Evolutionary conservation across 441 rosid genomes (phyloP).

Genomic region (Euphorbia celastroides): DNA sequence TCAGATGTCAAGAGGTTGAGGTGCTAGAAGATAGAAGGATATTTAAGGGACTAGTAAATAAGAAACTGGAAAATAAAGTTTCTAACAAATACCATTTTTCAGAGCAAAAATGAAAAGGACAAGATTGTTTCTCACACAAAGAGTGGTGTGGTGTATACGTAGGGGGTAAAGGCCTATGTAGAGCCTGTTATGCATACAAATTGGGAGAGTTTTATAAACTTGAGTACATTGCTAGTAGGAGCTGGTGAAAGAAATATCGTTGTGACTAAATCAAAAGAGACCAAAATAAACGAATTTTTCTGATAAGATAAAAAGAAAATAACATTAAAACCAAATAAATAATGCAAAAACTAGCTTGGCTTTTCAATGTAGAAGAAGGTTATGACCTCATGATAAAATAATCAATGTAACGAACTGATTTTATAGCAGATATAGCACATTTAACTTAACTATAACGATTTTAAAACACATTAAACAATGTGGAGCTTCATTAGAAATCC

Average conservation of each 20-base stretch:
- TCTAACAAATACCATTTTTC: not conserved
- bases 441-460: not conserved
- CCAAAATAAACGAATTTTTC: not conserved
- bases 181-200: too few relatives aligned
- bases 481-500: not conserved
- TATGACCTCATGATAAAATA: too few relatives aligned
- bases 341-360: not conserved
- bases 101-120: not conserved
- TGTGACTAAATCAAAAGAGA: too few relatives aligned
- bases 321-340: not conserved
- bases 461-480: too few relatives aligned
- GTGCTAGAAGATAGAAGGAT: not conserved
- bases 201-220: not conserved
- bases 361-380: not conserved
- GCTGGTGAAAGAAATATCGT: too few relatives aligned
- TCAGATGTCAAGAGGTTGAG: not conserved
- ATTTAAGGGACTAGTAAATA: not conserved
- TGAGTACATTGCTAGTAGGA: not conserved
- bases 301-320: not conserved
- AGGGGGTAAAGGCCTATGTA: not conserved
- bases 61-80: not conserved
- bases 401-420: not conserved
- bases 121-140: not conserved
- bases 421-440: not conserved
- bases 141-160: not conserved